phyloP scores from a whole-genome alignment of 139 green algal species.

The Nannochloris sp. region DNA sequence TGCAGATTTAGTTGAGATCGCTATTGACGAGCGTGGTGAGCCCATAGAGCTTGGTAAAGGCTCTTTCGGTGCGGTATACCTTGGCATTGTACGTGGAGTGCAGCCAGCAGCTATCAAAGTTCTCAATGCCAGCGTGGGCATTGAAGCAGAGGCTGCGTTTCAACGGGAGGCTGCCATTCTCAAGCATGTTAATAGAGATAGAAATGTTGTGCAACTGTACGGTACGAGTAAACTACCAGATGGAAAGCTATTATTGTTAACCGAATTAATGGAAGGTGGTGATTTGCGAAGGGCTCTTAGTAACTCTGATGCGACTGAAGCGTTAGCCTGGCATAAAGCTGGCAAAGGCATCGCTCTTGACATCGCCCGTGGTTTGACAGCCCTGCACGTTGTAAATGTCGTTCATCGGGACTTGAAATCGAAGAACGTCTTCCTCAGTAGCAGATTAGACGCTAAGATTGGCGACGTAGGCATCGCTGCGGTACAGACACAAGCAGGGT shows the following conservation, averaged over 20 bases:
- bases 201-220: conserved; percentile 41
- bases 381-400: conserved; percentile 25
- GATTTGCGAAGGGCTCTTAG: background rate
- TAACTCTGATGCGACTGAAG: too few relatives aligned
- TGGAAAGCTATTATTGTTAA: background rate
- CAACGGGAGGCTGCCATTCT: conserved; percentile 40
- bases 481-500: conserved; percentile 31
- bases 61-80: conserved; percentile 4
- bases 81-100: background rate
- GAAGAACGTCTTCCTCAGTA: conserved; percentile 30
- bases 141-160: background rate
- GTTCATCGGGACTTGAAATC: conserved; percentile 41
- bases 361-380: conserved; percentile 25
- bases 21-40: background rate
- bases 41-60: background rate
- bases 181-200: conserved; percentile 39
- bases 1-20: background rate
- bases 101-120: background rate
- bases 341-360: conserved; percentile 24
- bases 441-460: conserved; percentile 23
- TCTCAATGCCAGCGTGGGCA: background rate
- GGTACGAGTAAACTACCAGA: background rate
- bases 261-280: conserved; percentile 2
- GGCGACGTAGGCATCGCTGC: conserved; percentile 33
- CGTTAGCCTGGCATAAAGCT: conserved; percentile 28